A percentile compares a stretch with the other conserved stretches of the same genome.
phyloP scores from a whole-genome alignment of 257 asterid species.

The Ophiorrhiza pumila region DNA sequence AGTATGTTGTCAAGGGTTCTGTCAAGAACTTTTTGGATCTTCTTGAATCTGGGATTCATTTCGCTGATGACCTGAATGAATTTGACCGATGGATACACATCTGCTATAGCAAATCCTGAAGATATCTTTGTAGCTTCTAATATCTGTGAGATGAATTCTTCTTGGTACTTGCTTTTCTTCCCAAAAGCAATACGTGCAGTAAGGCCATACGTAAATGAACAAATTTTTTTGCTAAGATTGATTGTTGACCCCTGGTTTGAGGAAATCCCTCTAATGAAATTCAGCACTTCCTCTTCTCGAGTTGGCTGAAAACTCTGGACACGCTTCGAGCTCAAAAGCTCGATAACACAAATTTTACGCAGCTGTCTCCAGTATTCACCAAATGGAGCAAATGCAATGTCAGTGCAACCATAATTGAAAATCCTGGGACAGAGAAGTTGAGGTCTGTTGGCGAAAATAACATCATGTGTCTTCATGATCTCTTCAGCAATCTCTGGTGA shows the following conservation, averaged over 20 bases:
- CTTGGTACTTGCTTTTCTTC: conserved; percentile 2
- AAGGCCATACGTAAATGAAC: not conserved
- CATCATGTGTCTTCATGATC: conserved; percentile 16
- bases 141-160: conserved; percentile 13
- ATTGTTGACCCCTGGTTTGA: conserved; percentile 8
- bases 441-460: conserved; percentile 7
- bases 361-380: not conserved
- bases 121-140: not conserved
- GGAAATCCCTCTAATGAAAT: conserved; percentile 12
- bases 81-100: no score
- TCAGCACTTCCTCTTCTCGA: conserved; percentile 16
- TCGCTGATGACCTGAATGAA: conserved; percentile 16
- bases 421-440: not conserved
- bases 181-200: conserved; percentile 26
- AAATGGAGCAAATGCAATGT: not conserved
- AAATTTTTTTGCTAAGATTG: conserved; percentile 20
- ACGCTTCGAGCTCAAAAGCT: conserved; percentile 11
- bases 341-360: no score
- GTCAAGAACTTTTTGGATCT: conserved; percentile 15
- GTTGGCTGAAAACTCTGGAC: conserved; percentile 27
- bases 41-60: conserved; percentile 14
- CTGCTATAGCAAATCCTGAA: no score
- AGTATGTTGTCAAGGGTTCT: conserved; percentile 23
- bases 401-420: not conserved
- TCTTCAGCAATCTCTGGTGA: conserved; percentile 17